A percentile compares a stretch with the other conserved stretches of the same genome.
phyloP scores from a whole-genome alignment of 1,139 yeast genomes.

The Yamadazyma epiphylla region DNA sequence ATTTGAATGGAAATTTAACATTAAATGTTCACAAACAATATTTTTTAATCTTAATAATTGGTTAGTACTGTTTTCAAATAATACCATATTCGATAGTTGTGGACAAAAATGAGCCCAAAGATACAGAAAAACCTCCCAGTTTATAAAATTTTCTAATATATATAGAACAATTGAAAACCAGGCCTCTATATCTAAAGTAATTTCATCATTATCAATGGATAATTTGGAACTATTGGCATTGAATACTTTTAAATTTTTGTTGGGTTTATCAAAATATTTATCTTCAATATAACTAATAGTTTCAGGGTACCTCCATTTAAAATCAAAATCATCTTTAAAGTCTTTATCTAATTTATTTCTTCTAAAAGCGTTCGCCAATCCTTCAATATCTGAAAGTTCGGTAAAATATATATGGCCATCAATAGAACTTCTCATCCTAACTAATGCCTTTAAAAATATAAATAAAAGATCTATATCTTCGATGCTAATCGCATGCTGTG shows the following conservation, averaged over 20 bases:
- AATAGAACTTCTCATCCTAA: slow-evolving; percentile 52
- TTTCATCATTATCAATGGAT: slow-evolving; percentile 9
- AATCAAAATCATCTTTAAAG: slow-evolving; percentile 12
- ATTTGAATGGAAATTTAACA: slow-evolving; percentile 42
- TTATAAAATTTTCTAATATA: slow-evolving; percentile 51
- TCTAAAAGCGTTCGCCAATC: slow-evolving; percentile 56
- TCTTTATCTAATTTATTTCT: slow-evolving; percentile 35
- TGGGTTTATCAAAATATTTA: slow-evolving; percentile 33
- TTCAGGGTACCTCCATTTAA: slow-evolving; percentile 64
- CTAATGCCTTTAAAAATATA: slow-evolving; percentile 49
- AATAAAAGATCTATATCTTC: slow-evolving; percentile 36
- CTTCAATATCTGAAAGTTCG: slow-evolving; percentile 62
- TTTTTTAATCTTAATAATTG: slow-evolving; percentile 45
- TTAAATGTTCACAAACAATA: slow-evolving; percentile 60
- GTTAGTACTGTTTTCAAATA: slow-evolving; percentile 46
- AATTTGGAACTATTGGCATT: slow-evolving; percentile 11
- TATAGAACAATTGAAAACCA: slow-evolving; percentile 53
- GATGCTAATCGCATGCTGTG: slow-evolving; percentile 23
- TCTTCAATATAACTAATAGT: slow-evolving; percentile 44
- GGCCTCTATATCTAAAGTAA: slow-evolving; percentile 34
- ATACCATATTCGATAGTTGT: slow-evolving; percentile 60
- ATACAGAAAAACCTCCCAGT: slow-evolving; percentile 72
- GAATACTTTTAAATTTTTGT: slow-evolving; percentile 12
- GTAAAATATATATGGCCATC: slow-evolving; percentile 47
- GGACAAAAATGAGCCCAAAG: slow-evolving; percentile 68